Evolutionary conservation across 116 monocot species (phyloP), one percentile per base, ranked within the genome.

Genomic region (Dioscorea cayenensis): DNA sequence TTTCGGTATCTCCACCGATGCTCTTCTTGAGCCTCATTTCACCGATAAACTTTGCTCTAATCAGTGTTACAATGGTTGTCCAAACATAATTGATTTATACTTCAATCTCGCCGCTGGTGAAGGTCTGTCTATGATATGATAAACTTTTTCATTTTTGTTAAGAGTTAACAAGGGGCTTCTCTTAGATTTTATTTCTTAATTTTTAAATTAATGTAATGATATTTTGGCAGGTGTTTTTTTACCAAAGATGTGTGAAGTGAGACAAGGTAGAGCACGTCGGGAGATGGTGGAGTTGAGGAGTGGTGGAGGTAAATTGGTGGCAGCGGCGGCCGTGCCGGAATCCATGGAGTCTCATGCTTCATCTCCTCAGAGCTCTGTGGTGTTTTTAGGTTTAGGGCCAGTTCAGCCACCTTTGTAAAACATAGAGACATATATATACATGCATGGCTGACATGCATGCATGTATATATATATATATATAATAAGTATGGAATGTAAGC

Each of bases 21-120:
- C 66, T 7, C 71, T 87, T 4, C 65, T 77, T 14, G 86, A 83
- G 14, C 0, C 68, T 12, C 36, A 19, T 14, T 86, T 83, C 75
- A 65, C 49, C 0, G 8, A 14, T 32, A 83, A 80, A 75, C 55
- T 86, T 5, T 86, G 86, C 80, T 83, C 86, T 17, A 13, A 69
- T 0, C 48, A 51, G 13, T 86, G 83, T 63, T 80, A 80, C 60
- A 4, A 27, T 1, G 69, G 48, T 7, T 86, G 86, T 52, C 81
- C 82, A 25, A 86, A 82, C 60, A 32, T 79, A n/a, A 36, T 86
- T 10, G 80, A 83, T 17, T 77, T 83, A 61, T 83, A 80, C 83
- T 83, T 75, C 83, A 82, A 83, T 37, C 83, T 86, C 2, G 83
- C 87, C 0, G 80, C 87, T 13, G 80, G 70, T 0, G 87, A 87